Evolutionary conservation across 164 flowering plant species (phyloP), one percentile per base, ranked within the genome.

Genomic region (Nelumbo lutea): DNA sequence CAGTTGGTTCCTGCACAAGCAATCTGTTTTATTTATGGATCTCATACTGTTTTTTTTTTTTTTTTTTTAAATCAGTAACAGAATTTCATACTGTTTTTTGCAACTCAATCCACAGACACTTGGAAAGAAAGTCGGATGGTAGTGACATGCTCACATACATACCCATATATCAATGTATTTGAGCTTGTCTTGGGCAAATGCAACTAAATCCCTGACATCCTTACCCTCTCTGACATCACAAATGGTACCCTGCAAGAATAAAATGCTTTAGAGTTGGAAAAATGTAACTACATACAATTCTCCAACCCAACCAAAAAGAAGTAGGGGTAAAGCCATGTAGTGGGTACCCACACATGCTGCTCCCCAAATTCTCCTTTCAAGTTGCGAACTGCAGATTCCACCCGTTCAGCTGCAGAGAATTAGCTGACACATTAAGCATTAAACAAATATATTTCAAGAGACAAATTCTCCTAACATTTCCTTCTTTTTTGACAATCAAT

Each of bases 301-400:
- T 39, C 1, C 38, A 45, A 42, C 42, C 9, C 14, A 27, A 51
- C 15, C 4, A 27, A 4, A 46, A 47, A 42, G 15, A 65, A 6
- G 42, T 42, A 64, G 61, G 60, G 42, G n/a, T 64, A 1, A 65
- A 78, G 84, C 68, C 50, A 65, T 41, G 58, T 45, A 70, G 85
- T 76, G 68, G 87, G 85, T 91, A 94, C 98, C 97, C 93, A 94
- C 96, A 90, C 96, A 88, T 71, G 92, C 77, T 79, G 96, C 83
- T 86, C 88, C 80, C 98, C 98, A 71, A 84, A 86, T 70, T 90
- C 94, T 65, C 65, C 76, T 74, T 74, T 79, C 66, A 94, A 83
- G 62, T 68, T 81, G 47, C 82, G 76, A 72, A 90, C 83, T 78
- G 88, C 85, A 66, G 85, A 79, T 76, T 90, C 84, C 45, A 94